Percentiles rank a stretch among this genome's conserved stretches.
phyloP scores from a whole-genome alignment of 495 filamentous ascomycete species.

The Daldinia vernicosa region DNA sequence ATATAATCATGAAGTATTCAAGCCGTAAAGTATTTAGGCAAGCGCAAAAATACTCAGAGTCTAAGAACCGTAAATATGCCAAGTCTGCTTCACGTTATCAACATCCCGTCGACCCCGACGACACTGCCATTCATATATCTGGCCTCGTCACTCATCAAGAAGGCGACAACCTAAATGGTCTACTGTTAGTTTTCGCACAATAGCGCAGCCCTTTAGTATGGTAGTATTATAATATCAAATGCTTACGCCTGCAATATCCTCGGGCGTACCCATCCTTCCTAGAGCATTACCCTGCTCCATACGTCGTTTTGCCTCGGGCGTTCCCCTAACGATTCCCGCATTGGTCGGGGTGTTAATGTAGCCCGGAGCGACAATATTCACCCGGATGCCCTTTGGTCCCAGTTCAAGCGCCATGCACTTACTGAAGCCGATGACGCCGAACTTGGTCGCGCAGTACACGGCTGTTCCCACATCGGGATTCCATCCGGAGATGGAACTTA shows the following conservation, averaged over 20 bases:
- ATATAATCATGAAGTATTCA: background rate
- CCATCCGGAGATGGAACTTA: constrained; percentile 56
- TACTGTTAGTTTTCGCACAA: constrained; percentile 4
- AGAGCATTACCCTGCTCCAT: constrained; percentile 56
- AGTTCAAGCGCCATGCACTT: constrained; percentile 66
- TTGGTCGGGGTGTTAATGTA: constrained; percentile 47
- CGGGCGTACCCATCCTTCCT: constrained; percentile 60
- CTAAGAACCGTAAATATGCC: background rate
- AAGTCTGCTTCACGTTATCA: constrained; percentile 17
- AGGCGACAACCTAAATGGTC: constrained; percentile 48
- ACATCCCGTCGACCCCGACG: constrained; percentile 60
- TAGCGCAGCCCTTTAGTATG: background rate
- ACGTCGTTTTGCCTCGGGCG: constrained; percentile 46
- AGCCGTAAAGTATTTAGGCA: background rate
- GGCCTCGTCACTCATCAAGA: constrained; percentile 60
- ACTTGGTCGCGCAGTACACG: constrained; percentile 64
- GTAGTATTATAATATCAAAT: background rate
- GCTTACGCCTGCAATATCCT: constrained; percentile 61
- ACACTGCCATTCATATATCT: constrained; percentile 65
- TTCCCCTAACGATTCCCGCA: constrained; percentile 37
- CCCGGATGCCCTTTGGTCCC: constrained; percentile 59
- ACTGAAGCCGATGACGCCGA: constrained; percentile 62
- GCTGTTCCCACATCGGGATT: constrained; percentile 49
- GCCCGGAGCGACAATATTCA: constrained; percentile 65
- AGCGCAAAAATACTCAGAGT: background rate